Conservation (phyloP, 805 yeast genomes). For the Pichia phayaonensis region DNA sequence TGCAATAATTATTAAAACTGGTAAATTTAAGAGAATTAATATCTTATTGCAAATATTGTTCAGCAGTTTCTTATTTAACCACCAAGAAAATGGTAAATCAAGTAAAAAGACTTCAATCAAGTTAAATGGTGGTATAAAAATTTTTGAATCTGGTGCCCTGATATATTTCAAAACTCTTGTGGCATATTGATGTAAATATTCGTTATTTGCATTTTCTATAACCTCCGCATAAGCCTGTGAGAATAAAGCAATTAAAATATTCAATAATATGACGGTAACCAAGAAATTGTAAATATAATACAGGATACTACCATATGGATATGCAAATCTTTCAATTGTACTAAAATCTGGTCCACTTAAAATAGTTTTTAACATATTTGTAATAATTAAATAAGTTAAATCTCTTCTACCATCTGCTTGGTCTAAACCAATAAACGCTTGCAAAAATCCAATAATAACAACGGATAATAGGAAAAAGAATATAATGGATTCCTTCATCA, state of each 20-base stretch:
- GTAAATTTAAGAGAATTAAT: conserved; percentile 63
- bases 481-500: conserved; percentile 82
- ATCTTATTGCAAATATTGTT: conserved; percentile 41
- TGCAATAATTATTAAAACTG: conserved; percentile 54
- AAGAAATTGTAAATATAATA: conserved; percentile 74
- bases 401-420: conserved; percentile 81
- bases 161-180: conserved; percentile 77
- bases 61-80: conserved; percentile 27
- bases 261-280: conserved; percentile 67
- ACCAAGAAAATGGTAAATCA: conserved; percentile 37
- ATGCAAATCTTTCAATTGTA: conserved; percentile 64
- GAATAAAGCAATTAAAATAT: conserved; percentile 77
- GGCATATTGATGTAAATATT: conserved; percentile 77
- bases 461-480: conserved; percentile 69
- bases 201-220: conserved; percentile 76
- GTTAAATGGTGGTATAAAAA: conserved; percentile 81
- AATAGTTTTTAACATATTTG: conserved; percentile 62
- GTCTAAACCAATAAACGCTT: conserved; percentile 82
- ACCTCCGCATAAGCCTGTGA: conserved; percentile 78
- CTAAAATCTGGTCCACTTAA: conserved; percentile 69
- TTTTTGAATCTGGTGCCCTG: conserved; percentile 82
- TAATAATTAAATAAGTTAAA: conserved; percentile 55
- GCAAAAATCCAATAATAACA: conserved; percentile 73
- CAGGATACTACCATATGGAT: conserved; percentile 77
- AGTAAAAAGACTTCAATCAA: conserved; percentile 53